Percentiles rank a stretch among this genome's conserved stretches.
Evolutionary conservation across 225 moss, liverwort and hornwort genomes (phyloP).

Genomic region (Bryum argenteum): DNA sequence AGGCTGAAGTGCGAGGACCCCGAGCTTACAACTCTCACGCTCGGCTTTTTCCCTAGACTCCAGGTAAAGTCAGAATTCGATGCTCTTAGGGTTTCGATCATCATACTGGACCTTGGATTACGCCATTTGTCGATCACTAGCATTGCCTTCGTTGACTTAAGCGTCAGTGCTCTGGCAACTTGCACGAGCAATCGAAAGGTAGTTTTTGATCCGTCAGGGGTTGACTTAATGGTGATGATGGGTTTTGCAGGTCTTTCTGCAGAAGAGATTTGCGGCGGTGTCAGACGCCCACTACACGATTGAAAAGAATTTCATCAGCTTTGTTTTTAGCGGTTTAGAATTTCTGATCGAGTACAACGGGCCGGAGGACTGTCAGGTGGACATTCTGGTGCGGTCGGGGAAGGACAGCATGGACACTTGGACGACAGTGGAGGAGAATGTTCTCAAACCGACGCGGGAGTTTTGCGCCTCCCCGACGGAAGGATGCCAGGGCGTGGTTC

Average conservation of each 20-base stretch:
- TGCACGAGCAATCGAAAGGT: too few relatives aligned
- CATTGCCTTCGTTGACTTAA: too few relatives aligned
- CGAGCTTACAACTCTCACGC: conserved; percentile 62
- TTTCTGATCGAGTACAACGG: conserved; percentile 70
- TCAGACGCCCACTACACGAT: conserved; percentile 37
- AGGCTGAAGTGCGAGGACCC: conserved; percentile 72
- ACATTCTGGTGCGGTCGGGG: conserved; percentile 58
- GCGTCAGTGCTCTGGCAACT: too few relatives aligned
- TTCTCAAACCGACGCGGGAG: conserved; percentile 49
- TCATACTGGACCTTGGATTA: too few relatives aligned
- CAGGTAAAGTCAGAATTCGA: conserved; percentile 47
- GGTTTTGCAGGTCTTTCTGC: conserved; percentile 57
- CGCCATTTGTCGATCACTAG: too few relatives aligned
- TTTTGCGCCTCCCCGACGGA: conserved; percentile 73
- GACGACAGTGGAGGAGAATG: conserved; percentile 46
- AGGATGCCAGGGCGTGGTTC: conserved; percentile 71
- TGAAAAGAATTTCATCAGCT: conserved; percentile 61
- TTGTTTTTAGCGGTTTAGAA: conserved; percentile 63
- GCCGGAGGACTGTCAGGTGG: conserved; percentile 61
- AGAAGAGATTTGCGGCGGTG: conserved; percentile 49
- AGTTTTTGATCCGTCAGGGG: neutral
- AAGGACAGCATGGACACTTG: conserved; percentile 51
- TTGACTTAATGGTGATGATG: neutral
- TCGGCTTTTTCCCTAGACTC: conserved; percentile 78
- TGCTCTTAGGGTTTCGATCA: neutral